Percentiles rank a stretch among this genome's conserved stretches.
Evolutionary conservation across 2,329 filamentous ascomycete species (phyloP).

Genomic region (Boeremia lycopersici): DNA sequence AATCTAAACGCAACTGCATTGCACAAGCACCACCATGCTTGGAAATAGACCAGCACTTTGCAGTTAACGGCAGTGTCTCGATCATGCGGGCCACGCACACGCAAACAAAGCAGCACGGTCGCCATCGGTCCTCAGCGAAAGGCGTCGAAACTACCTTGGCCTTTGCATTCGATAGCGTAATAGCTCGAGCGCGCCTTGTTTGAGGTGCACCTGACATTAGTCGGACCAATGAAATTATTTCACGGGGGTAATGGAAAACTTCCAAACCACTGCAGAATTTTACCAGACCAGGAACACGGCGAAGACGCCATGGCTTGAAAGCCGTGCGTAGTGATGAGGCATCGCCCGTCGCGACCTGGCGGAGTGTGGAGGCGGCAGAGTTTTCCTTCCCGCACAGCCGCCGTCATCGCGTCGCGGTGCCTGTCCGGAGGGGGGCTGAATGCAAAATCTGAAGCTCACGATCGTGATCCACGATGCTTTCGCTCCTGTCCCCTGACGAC

Average conservation of each 20-base stretch:
- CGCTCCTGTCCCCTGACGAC: slow-evolving; percentile 9
- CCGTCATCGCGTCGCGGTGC: slow-evolving; percentile 18
- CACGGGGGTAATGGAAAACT: slow-evolving; percentile 36
- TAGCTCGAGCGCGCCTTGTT: slow-evolving; percentile 28
- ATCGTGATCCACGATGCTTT: slow-evolving; percentile 14
- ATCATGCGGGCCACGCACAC: slow-evolving; percentile 42
- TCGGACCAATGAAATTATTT: slow-evolving; percentile 24
- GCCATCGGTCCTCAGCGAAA: slow-evolving; percentile 20
- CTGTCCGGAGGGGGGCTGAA: slow-evolving; percentile 10
- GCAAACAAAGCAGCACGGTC: slow-evolving; percentile 28
- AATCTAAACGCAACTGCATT: slow-evolving; percentile 32
- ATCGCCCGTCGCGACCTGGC: slow-evolving; percentile 18
- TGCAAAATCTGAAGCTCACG: slow-evolving; percentile 8
- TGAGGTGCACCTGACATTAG: slow-evolving; percentile 31
- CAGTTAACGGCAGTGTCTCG: slow-evolving; percentile 50
- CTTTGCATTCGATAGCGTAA: slow-evolving; percentile 40
- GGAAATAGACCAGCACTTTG: slow-evolving; percentile 43
- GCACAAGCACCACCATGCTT: slow-evolving; percentile 30
- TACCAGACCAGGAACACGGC: slow-evolving; percentile 9
- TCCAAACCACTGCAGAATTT: slow-evolving; percentile 33
- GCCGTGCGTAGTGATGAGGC: slow-evolving; percentile 23
- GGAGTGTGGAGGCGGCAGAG: slow-evolving; percentile 31
- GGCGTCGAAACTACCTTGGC: slow-evolving; percentile 26
- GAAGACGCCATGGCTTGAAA: slow-evolving; percentile 28
- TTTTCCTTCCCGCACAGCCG: slow-evolving; percentile 21